Percentiles rank a stretch among this genome's conserved stretches.
Conservation (phyloP, 169 alveolate genomes). For the Eimeria acervulina region DNA sequence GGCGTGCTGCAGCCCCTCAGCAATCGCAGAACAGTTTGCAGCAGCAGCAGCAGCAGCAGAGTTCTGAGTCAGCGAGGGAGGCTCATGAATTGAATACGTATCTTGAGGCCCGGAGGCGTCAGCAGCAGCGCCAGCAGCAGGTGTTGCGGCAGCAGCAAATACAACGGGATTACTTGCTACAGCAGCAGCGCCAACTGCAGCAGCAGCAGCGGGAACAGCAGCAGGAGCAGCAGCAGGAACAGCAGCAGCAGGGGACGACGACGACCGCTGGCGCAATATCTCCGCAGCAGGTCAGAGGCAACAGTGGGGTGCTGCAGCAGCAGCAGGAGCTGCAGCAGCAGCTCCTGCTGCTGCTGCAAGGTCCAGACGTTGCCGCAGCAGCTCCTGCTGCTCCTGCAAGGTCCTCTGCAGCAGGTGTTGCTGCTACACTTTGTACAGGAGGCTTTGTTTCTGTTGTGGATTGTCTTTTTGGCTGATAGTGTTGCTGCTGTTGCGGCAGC, state of each 20-base stretch:
- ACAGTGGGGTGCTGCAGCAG: background rate
- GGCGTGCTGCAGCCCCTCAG: conserved; percentile 6
- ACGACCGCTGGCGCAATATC: background rate
- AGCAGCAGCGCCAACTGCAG: conserved; percentile 27
- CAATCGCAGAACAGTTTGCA: background rate
- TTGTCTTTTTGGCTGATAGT: too few species aligned
- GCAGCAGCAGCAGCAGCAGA: conserved; percentile 27
- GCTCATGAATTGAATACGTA: background rate
- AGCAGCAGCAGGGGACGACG: background rate
- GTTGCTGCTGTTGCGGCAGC: background rate
- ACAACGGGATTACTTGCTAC: conserved; percentile 21
- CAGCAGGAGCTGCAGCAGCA: background rate
- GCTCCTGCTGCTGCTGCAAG: background rate
- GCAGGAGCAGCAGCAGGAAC: conserved; percentile 44
- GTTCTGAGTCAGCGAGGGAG: background rate
- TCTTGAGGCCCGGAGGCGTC: background rate
- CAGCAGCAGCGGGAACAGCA: conserved; percentile 24
- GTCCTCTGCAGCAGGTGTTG: too few species aligned
- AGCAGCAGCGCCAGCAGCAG: conserved; percentile 53
- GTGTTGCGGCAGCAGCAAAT: background rate
- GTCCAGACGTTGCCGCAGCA: background rate
- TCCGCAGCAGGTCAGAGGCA: conserved; percentile 26
- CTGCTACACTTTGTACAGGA: too few species aligned
- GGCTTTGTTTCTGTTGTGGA: too few species aligned
- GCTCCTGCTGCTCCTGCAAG: too few species aligned